Evolutionary conservation across 352 stramenopile genomes (phyloP).

Genomic region (Pythium apleroticum): DNA sequence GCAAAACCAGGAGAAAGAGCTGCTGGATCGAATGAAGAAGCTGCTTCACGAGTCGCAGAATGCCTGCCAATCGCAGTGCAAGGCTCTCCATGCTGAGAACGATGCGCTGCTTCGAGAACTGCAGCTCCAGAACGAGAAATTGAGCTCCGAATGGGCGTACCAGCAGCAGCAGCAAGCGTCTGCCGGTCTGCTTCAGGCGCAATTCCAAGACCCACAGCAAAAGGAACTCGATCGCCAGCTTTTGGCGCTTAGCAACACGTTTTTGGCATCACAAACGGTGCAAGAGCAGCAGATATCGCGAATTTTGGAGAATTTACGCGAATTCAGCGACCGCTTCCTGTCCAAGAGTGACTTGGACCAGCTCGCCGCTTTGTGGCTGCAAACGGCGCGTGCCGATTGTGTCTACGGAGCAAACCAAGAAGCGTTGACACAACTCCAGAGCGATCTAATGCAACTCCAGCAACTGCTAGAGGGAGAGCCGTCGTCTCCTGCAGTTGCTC

Average conservation of each 20-base stretch:
- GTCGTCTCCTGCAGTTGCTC: constrained; percentile 26
- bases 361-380: constrained; percentile 35
- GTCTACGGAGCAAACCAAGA: constrained; percentile 47
- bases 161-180: constrained; percentile 29
- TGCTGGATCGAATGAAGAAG: constrained; percentile 13
- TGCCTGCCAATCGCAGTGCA: constrained; percentile 11
- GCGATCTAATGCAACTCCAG: constrained; percentile 37
- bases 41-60: constrained; percentile 17
- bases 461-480: constrained; percentile 29
- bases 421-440: constrained; percentile 33
- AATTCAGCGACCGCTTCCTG: constrained; percentile 33
- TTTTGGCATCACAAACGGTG: constrained; percentile 27
- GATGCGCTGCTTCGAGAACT: constrained; percentile 42
- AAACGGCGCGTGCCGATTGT: constrained; percentile 50
- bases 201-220: constrained; percentile 19
- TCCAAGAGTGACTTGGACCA: constrained; percentile 30
- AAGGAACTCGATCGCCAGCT: constrained; percentile 32
- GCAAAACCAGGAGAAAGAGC: constrained; percentile 19
- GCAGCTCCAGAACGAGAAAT: constrained; percentile 30
- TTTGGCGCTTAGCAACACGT: constrained; percentile 21
- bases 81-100: constrained; percentile 26
- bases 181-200: constrained; percentile 7
- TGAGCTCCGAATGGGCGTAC: constrained; percentile 18
- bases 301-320: constrained; percentile 25
- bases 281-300: constrained; percentile 33